phyloP scores from a whole-genome alignment of 768 basidiomycete species.

The Chalciporus chontae region DNA sequence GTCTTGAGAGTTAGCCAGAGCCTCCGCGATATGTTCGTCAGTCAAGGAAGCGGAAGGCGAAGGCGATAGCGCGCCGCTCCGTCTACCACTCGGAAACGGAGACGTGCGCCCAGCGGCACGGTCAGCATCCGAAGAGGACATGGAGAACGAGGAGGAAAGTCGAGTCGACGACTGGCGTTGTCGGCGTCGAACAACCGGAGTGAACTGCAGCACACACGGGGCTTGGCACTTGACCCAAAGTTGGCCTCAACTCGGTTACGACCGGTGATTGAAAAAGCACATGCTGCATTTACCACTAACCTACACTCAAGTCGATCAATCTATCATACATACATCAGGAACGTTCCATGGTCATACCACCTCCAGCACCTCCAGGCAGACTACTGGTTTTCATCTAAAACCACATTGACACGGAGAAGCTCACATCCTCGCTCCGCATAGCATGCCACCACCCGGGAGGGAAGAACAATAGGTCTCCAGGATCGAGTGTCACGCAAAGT shows the following conservation, averaged over 20 bases:
- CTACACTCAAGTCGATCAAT: slow-evolving; percentile 1
- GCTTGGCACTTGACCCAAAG: slow-evolving; percentile 2
- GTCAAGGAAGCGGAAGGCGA: slow-evolving; percentile 43
- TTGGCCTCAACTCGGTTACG: slow-evolving; percentile 24
- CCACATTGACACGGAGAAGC: slow-evolving; percentile 91
- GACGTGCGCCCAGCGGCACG: slow-evolving; percentile 28
- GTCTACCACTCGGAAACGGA: slow-evolving; percentile 23
- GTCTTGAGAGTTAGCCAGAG: slow-evolving; percentile 65
- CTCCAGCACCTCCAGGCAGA: slow-evolving; percentile 20
- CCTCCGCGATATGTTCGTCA: slow-evolving; percentile 60
- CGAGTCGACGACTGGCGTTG: slow-evolving; percentile 15
- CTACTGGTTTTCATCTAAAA: slow-evolving; percentile 48
- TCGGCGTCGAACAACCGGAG: slow-evolving; percentile 12
- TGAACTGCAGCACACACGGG: slow-evolving; percentile 11
- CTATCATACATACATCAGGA: background rate
- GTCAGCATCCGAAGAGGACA: slow-evolving; percentile 31
- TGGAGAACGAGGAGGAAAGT: slow-evolving; percentile 10
- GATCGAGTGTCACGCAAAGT: slow-evolving; percentile 57
- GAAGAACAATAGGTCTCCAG: slow-evolving; percentile 86
- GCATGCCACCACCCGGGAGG: slow-evolving; percentile 96
- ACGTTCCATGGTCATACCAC: slow-evolving; percentile 5
- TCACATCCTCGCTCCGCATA: slow-evolving; percentile 77
- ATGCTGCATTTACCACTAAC: slow-evolving; percentile 5
- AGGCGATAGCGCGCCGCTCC: slow-evolving; percentile 27
- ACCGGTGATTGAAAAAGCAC: slow-evolving; percentile 25